A percentile compares a stretch with the other conserved stretches of the same genome.
phyloP scores from a whole-genome alignment of 257 asterid genomes.

The Plantago ovata region DNA sequence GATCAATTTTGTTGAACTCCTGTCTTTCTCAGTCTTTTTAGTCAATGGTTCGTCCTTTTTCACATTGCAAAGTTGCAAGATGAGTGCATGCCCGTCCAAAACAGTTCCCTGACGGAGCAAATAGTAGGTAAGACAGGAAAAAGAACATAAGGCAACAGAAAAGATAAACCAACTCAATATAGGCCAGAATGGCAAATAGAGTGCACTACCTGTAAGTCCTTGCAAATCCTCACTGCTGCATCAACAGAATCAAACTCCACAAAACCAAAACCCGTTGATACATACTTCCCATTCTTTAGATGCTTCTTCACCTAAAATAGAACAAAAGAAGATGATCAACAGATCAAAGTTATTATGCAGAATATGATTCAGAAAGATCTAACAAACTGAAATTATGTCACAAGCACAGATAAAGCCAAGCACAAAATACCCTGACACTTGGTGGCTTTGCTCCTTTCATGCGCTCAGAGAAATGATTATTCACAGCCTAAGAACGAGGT shows the following conservation, averaged over 20 bases:
- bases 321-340: not conserved
- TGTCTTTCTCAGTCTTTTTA: slow-evolving; percentile 47
- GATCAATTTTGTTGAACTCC: slow-evolving; percentile 85
- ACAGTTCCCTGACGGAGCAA: slow-evolving; percentile 60
- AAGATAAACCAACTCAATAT: not conserved
- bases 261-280: slow-evolving; percentile 95
- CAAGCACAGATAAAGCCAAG: slow-evolving; percentile 8
- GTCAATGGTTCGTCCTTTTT: slow-evolving; percentile 48
- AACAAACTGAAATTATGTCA: slow-evolving; percentile 8
- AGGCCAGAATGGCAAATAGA: not conserved
- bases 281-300: slow-evolving; percentile 74
- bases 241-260: slow-evolving; percentile 79
- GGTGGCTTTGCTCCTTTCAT: slow-evolving; percentile 68
- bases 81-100: slow-evolving; percentile 95
- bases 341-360: slow-evolving; percentile 4
- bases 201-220: slow-evolving; percentile 65
- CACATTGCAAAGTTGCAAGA: slow-evolving; percentile 74
- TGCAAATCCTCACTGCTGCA: slow-evolving; percentile 70
- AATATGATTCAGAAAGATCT: not conserved
- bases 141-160: slow-evolving; percentile 1
- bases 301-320: slow-evolving; percentile 75
- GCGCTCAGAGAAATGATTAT: slow-evolving; percentile 57
- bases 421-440: slow-evolving; percentile 73
- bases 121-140: slow-evolving; percentile 12
- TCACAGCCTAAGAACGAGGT: no score